A percentile compares a stretch with the other conserved stretches of the same genome.
These are phyloP conservation scores for Suillus brevipes DNA, from an alignment of 768 basidiomycete genomes.

Conservation along the genomic window DNA sequence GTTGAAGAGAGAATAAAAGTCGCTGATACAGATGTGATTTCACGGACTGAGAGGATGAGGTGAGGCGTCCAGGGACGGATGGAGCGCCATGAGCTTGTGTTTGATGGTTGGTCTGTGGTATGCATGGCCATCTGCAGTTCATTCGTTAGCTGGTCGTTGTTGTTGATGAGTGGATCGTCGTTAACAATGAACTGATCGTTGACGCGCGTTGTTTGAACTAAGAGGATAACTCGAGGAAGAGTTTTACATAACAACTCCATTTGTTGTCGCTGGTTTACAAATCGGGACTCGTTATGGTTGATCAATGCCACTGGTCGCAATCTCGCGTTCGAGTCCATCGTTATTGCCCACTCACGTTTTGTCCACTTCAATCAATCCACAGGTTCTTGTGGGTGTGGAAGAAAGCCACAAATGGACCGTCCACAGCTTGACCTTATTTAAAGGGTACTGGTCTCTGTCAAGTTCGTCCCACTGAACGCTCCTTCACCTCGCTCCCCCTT, in stretches of 20 bases:
- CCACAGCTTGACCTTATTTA: not conserved
- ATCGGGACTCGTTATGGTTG: not conserved
- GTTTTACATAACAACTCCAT: not conserved
- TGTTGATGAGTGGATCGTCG: not conserved
- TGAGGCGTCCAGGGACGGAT: slow-evolving; percentile 78
- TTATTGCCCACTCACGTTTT: not conserved
- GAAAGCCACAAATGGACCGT: not conserved
- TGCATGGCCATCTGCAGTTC: slow-evolving; percentile 20
- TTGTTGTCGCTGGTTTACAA: not conserved
- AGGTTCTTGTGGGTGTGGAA: not conserved
- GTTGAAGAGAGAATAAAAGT: slow-evolving; percentile 72
- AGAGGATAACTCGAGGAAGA: not conserved
- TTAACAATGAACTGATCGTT: not conserved
- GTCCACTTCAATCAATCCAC: not conserved
- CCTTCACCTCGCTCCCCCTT: not conserved
- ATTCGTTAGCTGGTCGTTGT: not conserved
- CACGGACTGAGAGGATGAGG: slow-evolving; percentile 68
- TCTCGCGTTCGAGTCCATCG: no score
- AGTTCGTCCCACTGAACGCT: not conserved
- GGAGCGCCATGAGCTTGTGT: slow-evolving; percentile 55
- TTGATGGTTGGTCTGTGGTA: slow-evolving; percentile 14
- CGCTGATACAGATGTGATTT: slow-evolving; percentile 78
- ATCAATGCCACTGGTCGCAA: no score
- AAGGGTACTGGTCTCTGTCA: not conserved
- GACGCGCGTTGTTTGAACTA: not conserved